These are phyloP conservation scores for Sporormia fimetaria DNA, from an alignment of 495 filamentous ascomycete genomes.

Conservation along the genomic window DNA sequence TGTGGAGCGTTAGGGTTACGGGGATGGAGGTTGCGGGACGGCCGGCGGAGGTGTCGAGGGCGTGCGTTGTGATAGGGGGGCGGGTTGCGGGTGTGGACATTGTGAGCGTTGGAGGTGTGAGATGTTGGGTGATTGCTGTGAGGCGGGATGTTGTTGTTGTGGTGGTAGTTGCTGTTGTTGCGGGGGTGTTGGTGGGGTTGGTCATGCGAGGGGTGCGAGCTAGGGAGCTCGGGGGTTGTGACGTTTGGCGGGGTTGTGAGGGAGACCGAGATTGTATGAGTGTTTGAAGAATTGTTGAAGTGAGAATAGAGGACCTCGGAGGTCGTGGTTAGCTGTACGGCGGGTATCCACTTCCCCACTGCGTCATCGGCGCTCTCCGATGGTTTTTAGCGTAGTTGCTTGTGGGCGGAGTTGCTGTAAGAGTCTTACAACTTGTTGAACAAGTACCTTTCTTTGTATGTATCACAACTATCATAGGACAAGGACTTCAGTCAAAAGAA, in stretches of 20 bases:
- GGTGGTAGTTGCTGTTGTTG: neutral
- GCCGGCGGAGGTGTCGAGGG: constrained; percentile 57
- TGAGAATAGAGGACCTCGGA: too few relatives aligned
- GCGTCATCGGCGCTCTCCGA: too few relatives aligned
- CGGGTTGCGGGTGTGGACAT: constrained; percentile 31
- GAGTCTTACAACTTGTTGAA: too few relatives aligned
- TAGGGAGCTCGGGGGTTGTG: neutral
- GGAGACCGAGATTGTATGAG: too few relatives aligned
- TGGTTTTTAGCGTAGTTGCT: too few relatives aligned
- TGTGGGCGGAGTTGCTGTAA: too few relatives aligned
- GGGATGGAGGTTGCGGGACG: constrained; percentile 48
- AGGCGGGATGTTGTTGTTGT: constrained; percentile 1
- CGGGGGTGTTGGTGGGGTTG: neutral
- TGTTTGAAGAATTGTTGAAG: too few relatives aligned
- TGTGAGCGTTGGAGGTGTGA: neutral
- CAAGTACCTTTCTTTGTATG: too few relatives aligned
- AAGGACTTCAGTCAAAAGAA: too few relatives aligned
- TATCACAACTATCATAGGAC: too few relatives aligned
- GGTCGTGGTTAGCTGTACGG: too few relatives aligned
- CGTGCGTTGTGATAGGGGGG: constrained; percentile 69
- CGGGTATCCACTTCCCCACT: too few relatives aligned
- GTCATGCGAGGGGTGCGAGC: neutral
- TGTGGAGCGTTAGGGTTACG: constrained; percentile 43
- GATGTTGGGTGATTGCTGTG: constrained; percentile 1
- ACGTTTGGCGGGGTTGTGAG: constrained; percentile 4